Percentiles rank a stretch among this genome's conserved stretches.
Conservation (phyloP, 495 filamentous ascomycete genomes). For the Aspergillus ellipticus region DNA sequence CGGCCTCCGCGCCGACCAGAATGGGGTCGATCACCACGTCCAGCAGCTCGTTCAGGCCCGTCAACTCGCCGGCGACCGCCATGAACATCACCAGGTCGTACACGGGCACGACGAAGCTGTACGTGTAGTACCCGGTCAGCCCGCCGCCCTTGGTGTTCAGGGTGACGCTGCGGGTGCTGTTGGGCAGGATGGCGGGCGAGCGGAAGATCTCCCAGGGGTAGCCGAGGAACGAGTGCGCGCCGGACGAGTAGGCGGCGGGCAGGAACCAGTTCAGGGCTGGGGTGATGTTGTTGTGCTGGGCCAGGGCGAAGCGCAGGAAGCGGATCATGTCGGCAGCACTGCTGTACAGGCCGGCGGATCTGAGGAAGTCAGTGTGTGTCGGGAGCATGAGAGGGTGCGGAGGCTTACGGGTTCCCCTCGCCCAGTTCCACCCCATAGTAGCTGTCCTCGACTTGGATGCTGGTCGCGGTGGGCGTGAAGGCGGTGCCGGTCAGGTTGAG, state of each 20-base stretch:
- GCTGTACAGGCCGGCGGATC: not conserved
- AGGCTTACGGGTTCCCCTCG: not conserved
- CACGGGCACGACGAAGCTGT: not conserved
- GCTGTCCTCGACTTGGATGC: not conserved
- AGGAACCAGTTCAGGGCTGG: not conserved
- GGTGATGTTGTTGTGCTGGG: not conserved
- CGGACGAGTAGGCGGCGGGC: not conserved
- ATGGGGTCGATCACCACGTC: not conserved
- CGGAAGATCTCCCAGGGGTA: constrained; percentile 2
- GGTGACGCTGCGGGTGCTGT: not conserved
- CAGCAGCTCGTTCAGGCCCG: not conserved
- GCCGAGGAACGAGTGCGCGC: not conserved
- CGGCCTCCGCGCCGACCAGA: not conserved
- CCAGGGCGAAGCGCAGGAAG: not conserved
- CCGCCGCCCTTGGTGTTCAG: not conserved
- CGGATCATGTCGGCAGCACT: not conserved
- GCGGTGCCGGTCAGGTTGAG: not conserved
- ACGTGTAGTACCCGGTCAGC: not conserved
- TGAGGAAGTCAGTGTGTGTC: not conserved
- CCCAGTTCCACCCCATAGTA: not conserved
- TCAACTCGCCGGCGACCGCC: not conserved
- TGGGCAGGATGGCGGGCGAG: not conserved
- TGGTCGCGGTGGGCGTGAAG: not conserved
- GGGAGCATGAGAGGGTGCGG: not conserved
- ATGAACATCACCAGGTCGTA: not conserved